Base-by-base conservation (phyloP, 352 stramenopile genomes). In the Phytophthora nicotianae region DNA sequence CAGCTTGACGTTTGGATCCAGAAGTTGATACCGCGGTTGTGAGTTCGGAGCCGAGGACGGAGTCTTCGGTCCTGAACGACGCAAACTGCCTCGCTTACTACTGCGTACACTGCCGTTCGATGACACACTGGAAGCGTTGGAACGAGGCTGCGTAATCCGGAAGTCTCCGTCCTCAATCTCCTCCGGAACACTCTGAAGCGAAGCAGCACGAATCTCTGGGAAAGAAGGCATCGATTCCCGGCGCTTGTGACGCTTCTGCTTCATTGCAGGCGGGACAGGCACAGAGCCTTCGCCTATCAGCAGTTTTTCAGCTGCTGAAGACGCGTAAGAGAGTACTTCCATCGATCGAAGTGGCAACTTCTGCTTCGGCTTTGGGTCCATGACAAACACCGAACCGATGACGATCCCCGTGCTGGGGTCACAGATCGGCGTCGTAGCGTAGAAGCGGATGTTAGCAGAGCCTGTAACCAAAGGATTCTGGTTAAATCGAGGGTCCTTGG, bases 361-460 rank as follows among this genome's bases (percentile, higher is more conserved):
- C 0, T 56, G 37, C 55, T 90, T 91, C 2, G 75, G 62, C 40
- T 74, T 70, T 3, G 77, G 72, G 33, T 95, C 86, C 80, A 95
- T 91, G 6, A 89, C 86, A 56, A 93, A 91, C n/a, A 95, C 81
- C 0, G 86, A 90, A 11, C 86, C 86, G 24, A 95, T 77, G 16
- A 92, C 72, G 21, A 90, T 72, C 9, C 74, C 61, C 0, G 72
- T 79, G 10, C 55, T 68, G 0, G 83, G 77, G 45, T 92, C 81
- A 24, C 82, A 86, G 52, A 94, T 85, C 0, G 85, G 83, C 6
- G 77, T 77, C 2, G 77, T 79, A 8, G 96, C 96, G 68, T 98
- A 98, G 68, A 98, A 98, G 5, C 93, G 85, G 54, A 98, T 96
- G 68, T 88, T 72, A 2, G 91, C 89, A 17, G 78, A 79, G 29